Conservation (phyloP, 805 yeast genomes). For the Clavispora carvajalis region DNA sequence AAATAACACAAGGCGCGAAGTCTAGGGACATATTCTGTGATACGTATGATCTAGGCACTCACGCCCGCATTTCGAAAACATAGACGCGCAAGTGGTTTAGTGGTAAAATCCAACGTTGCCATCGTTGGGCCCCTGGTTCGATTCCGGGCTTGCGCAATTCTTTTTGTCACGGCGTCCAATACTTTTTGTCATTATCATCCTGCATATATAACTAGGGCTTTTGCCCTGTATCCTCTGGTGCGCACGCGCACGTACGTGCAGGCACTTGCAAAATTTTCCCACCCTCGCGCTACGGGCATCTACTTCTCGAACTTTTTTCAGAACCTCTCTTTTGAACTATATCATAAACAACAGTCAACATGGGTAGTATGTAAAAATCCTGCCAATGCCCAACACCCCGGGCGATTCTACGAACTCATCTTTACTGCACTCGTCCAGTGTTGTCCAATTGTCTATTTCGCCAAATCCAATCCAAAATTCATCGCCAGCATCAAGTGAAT, state of each 20-base stretch:
- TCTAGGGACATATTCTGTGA: no score
- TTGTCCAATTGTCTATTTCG: no score
- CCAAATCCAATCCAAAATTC: no score
- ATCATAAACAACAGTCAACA: slow-evolving; percentile 42
- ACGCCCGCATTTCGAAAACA: no score
- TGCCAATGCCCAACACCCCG: background rate
- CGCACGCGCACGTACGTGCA: slow-evolving; percentile 6
- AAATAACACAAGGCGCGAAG: no score
- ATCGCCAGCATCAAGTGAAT: background rate
- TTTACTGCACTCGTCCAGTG: no score
- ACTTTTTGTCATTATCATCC: no score
- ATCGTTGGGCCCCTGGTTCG: slow-evolving; percentile 22
- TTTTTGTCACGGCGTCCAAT: no score
- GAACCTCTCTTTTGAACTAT: slow-evolving; percentile 12
- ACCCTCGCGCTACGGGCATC: slow-evolving; percentile 9
- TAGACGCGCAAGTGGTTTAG: slow-evolving; percentile 21
- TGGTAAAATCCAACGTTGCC: slow-evolving; percentile 21
- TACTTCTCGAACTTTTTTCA: slow-evolving; percentile 12
- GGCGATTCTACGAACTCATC: background rate
- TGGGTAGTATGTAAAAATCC: slow-evolving; percentile 64
- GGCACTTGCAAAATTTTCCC: slow-evolving; percentile 11
- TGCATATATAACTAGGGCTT: slow-evolving; percentile 7
- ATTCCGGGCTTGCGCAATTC: slow-evolving; percentile 20
- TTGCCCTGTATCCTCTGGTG: slow-evolving; percentile 12
- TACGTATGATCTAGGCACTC: no score